phyloP scores from a whole-genome alignment of 1,284 basidiomycete species.

The Dichomitus squalens region DNA sequence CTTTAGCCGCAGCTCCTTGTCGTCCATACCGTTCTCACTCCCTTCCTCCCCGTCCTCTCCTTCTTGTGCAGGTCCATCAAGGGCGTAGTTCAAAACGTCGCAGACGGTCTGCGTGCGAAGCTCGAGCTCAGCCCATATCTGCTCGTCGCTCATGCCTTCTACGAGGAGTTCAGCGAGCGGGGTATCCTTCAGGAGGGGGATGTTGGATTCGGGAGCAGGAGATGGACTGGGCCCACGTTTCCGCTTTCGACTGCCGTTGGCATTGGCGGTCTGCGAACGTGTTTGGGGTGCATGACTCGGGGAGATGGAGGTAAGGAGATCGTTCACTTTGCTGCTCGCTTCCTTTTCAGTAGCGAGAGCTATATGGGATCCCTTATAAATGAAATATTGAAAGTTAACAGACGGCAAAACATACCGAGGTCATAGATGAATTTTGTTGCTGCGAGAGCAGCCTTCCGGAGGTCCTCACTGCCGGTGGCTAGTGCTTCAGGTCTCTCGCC shows the following conservation, averaged over 20 bases:
- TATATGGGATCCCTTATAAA: conserved; percentile 30
- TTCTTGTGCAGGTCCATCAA: conserved; percentile 45
- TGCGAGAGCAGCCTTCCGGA: conserved; percentile 62
- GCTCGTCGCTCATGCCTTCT: conserved; percentile 86
- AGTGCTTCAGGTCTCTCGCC: conserved; percentile 57
- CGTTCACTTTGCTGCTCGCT: conserved; percentile 67
- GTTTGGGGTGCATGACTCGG: conserved; percentile 68
- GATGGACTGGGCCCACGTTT: conserved; percentile 43
- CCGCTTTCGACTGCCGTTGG: conserved; percentile 39
- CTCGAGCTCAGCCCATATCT: conserved; percentile 94
- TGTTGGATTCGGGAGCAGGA: conserved; percentile 31
- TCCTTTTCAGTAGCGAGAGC: conserved; percentile 65
- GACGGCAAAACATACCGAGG: conserved; percentile 54
- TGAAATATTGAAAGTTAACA: background rate
- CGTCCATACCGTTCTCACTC: conserved; percentile 38
- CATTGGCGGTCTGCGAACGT: conserved; percentile 56
- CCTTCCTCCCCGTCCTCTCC: conserved; percentile 38
- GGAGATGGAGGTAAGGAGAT: conserved; percentile 69
- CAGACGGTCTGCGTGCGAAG: conserved; percentile 71
- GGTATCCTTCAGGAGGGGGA: conserved; percentile 59
- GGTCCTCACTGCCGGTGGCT: conserved; percentile 55
- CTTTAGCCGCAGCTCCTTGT: conserved; percentile 33
- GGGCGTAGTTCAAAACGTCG: conserved; percentile 58
- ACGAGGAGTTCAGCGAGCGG: conserved; percentile 77
- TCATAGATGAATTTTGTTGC: conserved; percentile 84